These are phyloP conservation scores for Imleria badia DNA, from an alignment of 768 basidiomycete species.

Conservation along the genomic window DNA sequence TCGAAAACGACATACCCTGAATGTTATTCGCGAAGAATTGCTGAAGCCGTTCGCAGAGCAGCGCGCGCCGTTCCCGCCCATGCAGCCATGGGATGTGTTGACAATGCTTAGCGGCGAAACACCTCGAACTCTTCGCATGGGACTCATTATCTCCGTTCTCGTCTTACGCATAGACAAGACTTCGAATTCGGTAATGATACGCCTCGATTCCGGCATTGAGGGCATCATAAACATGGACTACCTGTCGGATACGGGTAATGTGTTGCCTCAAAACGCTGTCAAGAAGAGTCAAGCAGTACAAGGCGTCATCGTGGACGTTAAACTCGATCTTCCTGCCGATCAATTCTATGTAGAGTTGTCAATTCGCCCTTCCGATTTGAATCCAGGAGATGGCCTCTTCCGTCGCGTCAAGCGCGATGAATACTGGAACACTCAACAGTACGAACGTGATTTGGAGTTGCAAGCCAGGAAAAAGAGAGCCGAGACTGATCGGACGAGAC, in stretches of 20 bases:
- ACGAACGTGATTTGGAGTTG: slow-evolving; percentile 68
- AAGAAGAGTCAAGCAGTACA: slow-evolving; percentile 79
- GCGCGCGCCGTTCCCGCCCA: slow-evolving; percentile 61
- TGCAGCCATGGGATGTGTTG: slow-evolving; percentile 76
- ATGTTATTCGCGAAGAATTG: slow-evolving; percentile 85
- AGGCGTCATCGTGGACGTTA: slow-evolving; percentile 74
- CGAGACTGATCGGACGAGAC: slow-evolving; percentile 72
- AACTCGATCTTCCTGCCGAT: slow-evolving; percentile 58
- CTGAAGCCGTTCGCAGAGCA: slow-evolving; percentile 77
- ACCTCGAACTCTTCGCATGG: slow-evolving; percentile 65
- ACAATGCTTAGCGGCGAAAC: slow-evolving; percentile 98
- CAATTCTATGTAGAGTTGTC: slow-evolving; percentile 75
- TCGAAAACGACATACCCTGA: slow-evolving; percentile 85
- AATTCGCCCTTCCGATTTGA: slow-evolving; percentile 59
- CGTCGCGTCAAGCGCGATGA: slow-evolving; percentile 60
- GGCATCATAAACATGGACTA: slow-evolving; percentile 66
- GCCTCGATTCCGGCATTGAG: slow-evolving; percentile 93
- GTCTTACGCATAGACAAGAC: slow-evolving; percentile 50
- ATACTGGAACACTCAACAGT: slow-evolving; percentile 63
- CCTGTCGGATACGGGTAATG: slow-evolving; percentile 49
- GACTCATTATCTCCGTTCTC: slow-evolving; percentile 78
- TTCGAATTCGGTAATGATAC: slow-evolving; percentile 54
- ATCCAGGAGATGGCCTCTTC: slow-evolving; percentile 60
- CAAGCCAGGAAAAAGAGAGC: slow-evolving; percentile 81
- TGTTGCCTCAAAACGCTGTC: slow-evolving; percentile 47